Percentiles rank a stretch among this genome's conserved stretches.
phyloP scores from a whole-genome alignment of 768 basidiomycete genomes.

The Harrya chromipes region DNA sequence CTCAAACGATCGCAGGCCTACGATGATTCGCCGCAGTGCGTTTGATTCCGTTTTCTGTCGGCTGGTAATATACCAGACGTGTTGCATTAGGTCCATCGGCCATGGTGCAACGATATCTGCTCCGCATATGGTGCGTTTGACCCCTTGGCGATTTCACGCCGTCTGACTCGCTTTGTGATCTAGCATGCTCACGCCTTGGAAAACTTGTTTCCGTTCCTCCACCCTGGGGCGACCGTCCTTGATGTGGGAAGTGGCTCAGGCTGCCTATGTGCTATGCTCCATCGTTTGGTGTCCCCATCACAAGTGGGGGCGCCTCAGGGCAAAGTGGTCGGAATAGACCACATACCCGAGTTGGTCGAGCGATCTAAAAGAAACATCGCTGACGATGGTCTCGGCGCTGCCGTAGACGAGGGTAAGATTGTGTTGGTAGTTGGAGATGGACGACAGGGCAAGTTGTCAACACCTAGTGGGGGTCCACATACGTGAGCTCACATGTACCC shows the following conservation, averaged over 20 bases:
- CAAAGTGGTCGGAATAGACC: slow-evolving; percentile 86
- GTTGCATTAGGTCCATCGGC: slow-evolving; percentile 62
- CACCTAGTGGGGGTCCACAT: not conserved
- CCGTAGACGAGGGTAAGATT: slow-evolving; percentile 54
- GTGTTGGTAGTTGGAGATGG: slow-evolving; percentile 77
- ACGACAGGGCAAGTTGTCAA: slow-evolving; percentile 50
- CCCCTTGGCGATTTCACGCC: not conserved
- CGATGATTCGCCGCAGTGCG: slow-evolving; percentile 72
- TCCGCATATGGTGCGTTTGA: slow-evolving; percentile 78
- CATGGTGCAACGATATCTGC: slow-evolving; percentile 92
- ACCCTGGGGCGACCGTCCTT: slow-evolving; percentile 70
- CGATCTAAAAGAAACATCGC: slow-evolving; percentile 67
- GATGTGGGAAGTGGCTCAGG: slow-evolving; percentile 91
- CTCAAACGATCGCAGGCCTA: slow-evolving; percentile 53
- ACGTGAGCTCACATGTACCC: not conserved
- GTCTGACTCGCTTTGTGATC: not conserved
- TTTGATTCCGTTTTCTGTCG: slow-evolving; percentile 26
- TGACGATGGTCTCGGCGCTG: slow-evolving; percentile 57
- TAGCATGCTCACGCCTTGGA: slow-evolving; percentile 87
- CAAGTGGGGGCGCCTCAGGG: slow-evolving; percentile 32
- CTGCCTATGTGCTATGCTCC: slow-evolving; percentile 79
- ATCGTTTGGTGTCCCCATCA: slow-evolving; percentile 56
- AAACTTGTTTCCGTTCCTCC: slow-evolving; percentile 68
- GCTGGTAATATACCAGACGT: not conserved
- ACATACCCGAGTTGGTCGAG: slow-evolving; percentile 74